Base-by-base conservation (phyloP, 306 rosid species). In the Sphenostylis stenocarpa region DNA sequence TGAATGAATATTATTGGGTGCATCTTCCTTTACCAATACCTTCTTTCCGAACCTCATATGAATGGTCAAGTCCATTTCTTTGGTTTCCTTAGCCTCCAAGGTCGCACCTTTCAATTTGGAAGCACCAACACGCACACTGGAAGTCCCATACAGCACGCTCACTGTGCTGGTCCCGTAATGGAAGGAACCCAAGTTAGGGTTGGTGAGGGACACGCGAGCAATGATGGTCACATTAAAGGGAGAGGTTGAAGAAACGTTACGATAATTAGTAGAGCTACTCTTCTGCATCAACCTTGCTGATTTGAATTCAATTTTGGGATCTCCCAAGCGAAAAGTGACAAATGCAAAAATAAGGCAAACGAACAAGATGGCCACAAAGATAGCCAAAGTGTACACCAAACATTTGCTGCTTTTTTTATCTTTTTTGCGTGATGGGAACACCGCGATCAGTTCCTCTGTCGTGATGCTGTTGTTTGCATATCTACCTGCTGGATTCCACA, bases 111-210 rank as follows among this genome's bases (percentile, higher is more conserved):
- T 33, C 0, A 83, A 49, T 39, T 17, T 34, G 10, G 21, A 4
- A 20, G 44, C 86, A 7, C 93, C 95, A 19, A 86, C 43, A 38
- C 43, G 3, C 2, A 7, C 21, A 15, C 31, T 23, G 3, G 10
- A 16, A 1, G 73, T 83, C 2, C 47, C 82, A 34, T 88, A 90
- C 6, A 79, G 7, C 28, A 88, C 20, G 17, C 63, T 83, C 68
- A 78, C 77, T 0, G 49, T 56, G 23, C 64, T 76, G 5, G 70
- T 17, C 17, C 75, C 84, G 14, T 78, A 86, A 48, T 44, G 1
- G 49, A 82, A 90, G 38, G n/a, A 36, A 0, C 91, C 93, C 6
- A 83, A 88, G 49, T 88, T 91, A 9, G 80, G 72, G 62, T 90
- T 91, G 41, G 58, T 62, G 49, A 90, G 70, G 1, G 67, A 11